Evolutionary conservation across 768 basidiomycete species (phyloP), one percentile per base, ranked within the genome.

Genomic region (Leccinum boreale): DNA sequence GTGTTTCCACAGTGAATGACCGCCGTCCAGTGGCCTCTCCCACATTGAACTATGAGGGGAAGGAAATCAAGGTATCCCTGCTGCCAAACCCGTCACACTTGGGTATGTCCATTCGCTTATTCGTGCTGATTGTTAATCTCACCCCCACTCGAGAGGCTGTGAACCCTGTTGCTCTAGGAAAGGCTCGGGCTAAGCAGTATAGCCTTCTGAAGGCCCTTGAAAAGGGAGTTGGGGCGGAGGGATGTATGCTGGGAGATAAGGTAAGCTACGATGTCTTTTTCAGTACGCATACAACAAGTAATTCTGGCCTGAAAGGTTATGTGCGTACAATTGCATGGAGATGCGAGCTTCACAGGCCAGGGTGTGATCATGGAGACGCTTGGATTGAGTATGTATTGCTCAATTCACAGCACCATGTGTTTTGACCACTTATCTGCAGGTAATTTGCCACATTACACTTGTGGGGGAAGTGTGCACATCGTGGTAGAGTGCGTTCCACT

Each of bases 261-360:
- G 70, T 70, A 31, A n/a, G 54, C 19, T 12, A 23, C 14, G 23
- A n/a, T 19, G 0, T 15, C 6, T 23, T 10, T 54, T 14, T 35
- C 14, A n/a, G 21, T 23, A 17, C 8, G 12, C 28, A 3, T 46
- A 23, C 51, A 42, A 52, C n/a, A 17, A 50, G 52, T 61, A 65
- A 60, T 73, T 3, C 17, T 52, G 12, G 14, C 11, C 7, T 54
- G 85, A 69, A 82, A 79, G 65, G 94, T 87, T 3, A 87, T 96
- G 84, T 93, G 89, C 60, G 87, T 96, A 0, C 92, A 94, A 65
- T 72, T 97, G 49, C 94, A 96, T 61, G 94, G 94, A 3, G 94
- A 97, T 70, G 93, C 91, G 1, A 92, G 89, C 57, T 95, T 96
- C 67, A 82, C 89, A 0, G 94, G 94, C 0, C 94, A 96, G 69